These are phyloP conservation scores for Stagonosporopsis cucurbitacearum DNA, from an alignment of 2,329 filamentous ascomycete genomes.

Conservation along the genomic window DNA sequence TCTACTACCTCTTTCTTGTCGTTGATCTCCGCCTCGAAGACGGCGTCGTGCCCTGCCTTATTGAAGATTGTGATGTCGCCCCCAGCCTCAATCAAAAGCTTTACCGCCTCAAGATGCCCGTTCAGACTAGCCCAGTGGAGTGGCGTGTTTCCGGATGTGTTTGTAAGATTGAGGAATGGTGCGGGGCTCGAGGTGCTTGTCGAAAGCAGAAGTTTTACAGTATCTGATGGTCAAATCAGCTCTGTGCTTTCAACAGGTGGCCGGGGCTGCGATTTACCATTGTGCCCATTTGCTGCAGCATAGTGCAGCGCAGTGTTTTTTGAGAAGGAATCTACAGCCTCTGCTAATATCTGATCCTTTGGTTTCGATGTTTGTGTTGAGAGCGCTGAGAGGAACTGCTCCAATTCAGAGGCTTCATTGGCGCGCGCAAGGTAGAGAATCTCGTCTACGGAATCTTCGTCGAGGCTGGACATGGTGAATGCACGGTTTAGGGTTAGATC, in stretches of 20 bases:
- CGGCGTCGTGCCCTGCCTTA: constrained; percentile 74
- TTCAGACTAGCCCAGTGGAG: constrained; percentile 94
- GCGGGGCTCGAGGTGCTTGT: constrained; percentile 26
- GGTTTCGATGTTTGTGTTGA: constrained; percentile 66
- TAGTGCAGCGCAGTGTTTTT: constrained; percentile 86
- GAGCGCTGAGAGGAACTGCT: constrained; percentile 64
- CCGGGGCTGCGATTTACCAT: constrained; percentile 60
- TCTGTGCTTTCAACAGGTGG: not conserved
- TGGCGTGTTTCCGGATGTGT: constrained; percentile 85
- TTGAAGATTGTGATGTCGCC: constrained; percentile 82
- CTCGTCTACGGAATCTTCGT: constrained; percentile 85
- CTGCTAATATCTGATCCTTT: constrained; percentile 68
- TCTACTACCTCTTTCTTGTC: constrained; percentile 58
- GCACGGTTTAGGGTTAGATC: not conserved
- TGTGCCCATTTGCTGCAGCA: constrained; percentile 87
- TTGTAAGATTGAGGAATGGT: constrained; percentile 70
- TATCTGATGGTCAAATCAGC: constrained; percentile 38
- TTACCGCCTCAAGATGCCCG: constrained; percentile 81
- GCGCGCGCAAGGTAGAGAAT: constrained; percentile 84
- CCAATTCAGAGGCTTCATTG: constrained; percentile 76
- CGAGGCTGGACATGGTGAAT: constrained; percentile 33
- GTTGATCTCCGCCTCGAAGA: constrained; percentile 59
- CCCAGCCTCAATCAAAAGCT: constrained; percentile 75
- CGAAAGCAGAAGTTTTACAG: constrained; percentile 50
- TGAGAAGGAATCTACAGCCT: constrained; percentile 75